Evolutionary conservation across 139 green algal species (phyloP).

Genomic region (Picochlorum sp.): DNA sequence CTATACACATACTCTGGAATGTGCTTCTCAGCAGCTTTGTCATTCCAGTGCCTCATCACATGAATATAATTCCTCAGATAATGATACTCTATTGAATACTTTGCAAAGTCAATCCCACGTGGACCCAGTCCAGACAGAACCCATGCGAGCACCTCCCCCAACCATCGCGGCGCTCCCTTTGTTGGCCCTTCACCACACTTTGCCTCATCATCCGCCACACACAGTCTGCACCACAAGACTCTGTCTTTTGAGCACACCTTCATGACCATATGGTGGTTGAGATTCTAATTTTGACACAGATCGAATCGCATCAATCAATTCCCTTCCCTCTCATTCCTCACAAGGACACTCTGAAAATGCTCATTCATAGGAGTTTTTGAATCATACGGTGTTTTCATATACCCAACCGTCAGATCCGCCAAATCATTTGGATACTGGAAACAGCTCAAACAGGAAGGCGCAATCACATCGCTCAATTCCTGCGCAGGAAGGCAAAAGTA

Average conservation of each 20-base stretch:
- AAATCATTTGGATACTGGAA: conserved; percentile 96
- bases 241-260: conserved; percentile 40
- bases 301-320: conserved; percentile 62
- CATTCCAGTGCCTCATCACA: conserved; percentile 55
- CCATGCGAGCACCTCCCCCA: conserved; percentile 74
- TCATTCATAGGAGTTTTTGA: conserved; percentile 63
- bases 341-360: conserved; percentile 86
- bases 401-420: conserved; percentile 89
- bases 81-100: conserved; percentile 96
- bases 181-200: conserved; percentile 68
- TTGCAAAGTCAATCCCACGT: conserved; percentile 92
- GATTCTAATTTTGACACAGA: conserved; percentile 23
- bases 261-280: conserved; percentile 32
- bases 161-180: conserved; percentile 66
- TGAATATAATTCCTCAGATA: conserved; percentile 82
- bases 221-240: conserved; percentile 88
- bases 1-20: conserved; percentile 61
- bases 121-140: conserved; percentile 71
- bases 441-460: conserved; percentile 86
- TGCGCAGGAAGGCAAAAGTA: conserved; percentile 96
- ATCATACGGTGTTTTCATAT: conserved; percentile 87
- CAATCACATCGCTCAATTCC: conserved; percentile 90
- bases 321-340: conserved; percentile 70
- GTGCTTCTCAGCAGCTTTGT: conserved; percentile 42
- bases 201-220: conserved; percentile 81